A percentile compares a stretch with the other conserved stretches of the same genome.
phyloP scores from a whole-genome alignment of 2,329 filamentous ascomycete genomes.

The Dryadomyces quercus-mongolicae region DNA sequence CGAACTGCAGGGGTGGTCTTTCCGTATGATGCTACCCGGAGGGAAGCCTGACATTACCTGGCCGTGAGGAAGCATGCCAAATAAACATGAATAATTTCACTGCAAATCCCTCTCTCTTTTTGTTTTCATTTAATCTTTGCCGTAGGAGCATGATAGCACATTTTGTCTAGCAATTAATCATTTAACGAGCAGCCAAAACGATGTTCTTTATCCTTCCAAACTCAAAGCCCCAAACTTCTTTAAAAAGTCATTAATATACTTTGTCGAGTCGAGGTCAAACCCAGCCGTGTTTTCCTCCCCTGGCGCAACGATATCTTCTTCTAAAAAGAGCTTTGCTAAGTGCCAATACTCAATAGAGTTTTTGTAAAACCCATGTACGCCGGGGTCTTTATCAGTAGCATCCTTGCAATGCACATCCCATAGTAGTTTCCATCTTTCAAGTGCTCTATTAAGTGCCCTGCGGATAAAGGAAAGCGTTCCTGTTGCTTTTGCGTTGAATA shows the following conservation, averaged over 20 bases:
- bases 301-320: background rate
- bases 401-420: background rate
- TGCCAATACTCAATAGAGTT: background rate
- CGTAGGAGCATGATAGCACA: too few species aligned
- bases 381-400: background rate
- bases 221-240: background rate
- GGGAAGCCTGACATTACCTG: background rate
- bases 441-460: background rate
- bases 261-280: background rate
- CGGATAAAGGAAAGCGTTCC: background rate
- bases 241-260: background rate
- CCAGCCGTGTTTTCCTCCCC: background rate
- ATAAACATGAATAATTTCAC: too few species aligned
- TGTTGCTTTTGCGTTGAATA: background rate
- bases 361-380: background rate
- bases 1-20: background rate
- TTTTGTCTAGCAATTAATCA: too few species aligned
- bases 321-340: background rate
- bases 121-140: too few species aligned
- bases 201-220: too few species aligned
- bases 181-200: too few species aligned
- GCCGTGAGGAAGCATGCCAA: background rate
- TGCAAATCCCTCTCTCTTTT: too few species aligned
- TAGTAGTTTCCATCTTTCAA: background rate
- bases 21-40: constrained; percentile 1